Evolutionary conservation across 75 land plant species (phyloP).

Genomic region (Selaginella tamariscina): DNA sequence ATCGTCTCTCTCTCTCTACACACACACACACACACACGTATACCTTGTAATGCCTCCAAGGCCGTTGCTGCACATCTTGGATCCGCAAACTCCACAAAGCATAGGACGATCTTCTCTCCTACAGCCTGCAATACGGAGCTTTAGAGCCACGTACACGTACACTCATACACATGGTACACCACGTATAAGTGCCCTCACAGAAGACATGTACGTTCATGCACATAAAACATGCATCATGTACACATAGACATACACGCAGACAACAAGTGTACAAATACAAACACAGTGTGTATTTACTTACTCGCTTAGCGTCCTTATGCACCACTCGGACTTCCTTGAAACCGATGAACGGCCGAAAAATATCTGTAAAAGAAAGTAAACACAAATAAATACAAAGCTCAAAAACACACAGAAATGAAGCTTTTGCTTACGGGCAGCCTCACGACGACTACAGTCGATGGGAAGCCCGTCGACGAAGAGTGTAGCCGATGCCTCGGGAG

Average conservation of each 20-base stretch:
- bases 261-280: too few species aligned
- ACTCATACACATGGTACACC: neutral
- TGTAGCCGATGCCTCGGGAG: conserved; percentile 33
- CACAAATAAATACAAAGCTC: neutral
- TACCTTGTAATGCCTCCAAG: conserved; percentile 82
- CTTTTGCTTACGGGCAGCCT: conserved; percentile 25
- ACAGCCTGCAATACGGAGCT: conserved; percentile 34
- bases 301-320: conserved; percentile 53
- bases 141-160: too few species aligned
- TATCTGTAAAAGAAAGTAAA: conserved; percentile 25
- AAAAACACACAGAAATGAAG: neutral
- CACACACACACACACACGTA: too few species aligned
- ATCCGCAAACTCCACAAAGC: conserved; percentile 87
- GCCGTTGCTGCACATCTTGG: conserved; percentile 74
- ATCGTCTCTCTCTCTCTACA: too few species aligned
- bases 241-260: conserved; percentile 5
- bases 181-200: neutral
- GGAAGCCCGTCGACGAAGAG: conserved; percentile 75
- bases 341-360: conserved; percentile 65
- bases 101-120: conserved; percentile 63
- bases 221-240: neutral
- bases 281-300: too few species aligned
- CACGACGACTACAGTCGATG: conserved; percentile 56
- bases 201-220: too few species aligned
- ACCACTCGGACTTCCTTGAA: conserved; percentile 54